Conservation (phyloP, 352 stramenopile species). For the Globisporangium cederbergense region DNA sequence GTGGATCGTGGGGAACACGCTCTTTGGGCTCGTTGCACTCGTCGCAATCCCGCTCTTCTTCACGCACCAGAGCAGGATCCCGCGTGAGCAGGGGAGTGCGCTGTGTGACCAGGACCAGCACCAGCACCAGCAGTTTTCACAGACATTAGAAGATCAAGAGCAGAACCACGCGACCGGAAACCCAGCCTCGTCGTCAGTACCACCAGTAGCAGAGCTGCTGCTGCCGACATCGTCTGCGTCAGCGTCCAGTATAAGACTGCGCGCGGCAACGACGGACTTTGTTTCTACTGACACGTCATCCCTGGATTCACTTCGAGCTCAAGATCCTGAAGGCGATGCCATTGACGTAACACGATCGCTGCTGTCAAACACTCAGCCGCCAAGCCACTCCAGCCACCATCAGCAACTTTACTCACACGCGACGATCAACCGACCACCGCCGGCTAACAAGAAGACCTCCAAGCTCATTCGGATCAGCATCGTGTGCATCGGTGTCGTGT, state of each 20-base stretch:
- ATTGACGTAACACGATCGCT: neutral
- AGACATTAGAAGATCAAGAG: neutral
- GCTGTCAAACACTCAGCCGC: neutral
- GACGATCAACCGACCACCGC: conserved; percentile 13
- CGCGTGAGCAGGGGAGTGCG: conserved; percentile 48
- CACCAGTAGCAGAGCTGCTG: neutral
- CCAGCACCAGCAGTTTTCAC: neutral
- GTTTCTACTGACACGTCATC: neutral
- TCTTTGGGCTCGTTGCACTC: conserved; percentile 70
- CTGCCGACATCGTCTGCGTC: neutral
- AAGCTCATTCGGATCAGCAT: conserved; percentile 45
- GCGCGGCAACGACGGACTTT: conserved; percentile 11
- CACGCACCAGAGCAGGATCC: conserved; percentile 46
- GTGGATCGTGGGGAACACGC: conserved; percentile 78
- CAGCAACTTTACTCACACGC: conserved; percentile 9
- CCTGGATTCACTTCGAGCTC: neutral
- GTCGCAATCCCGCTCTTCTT: conserved; percentile 72
- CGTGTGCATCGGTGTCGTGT: conserved; percentile 37
- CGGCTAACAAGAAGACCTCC: conserved; percentile 15
- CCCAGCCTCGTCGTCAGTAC: neutral
- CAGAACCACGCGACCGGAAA: neutral
- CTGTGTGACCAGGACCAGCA: conserved; percentile 19
- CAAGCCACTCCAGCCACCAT: neutral
- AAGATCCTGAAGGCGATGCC: neutral
- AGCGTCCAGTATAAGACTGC: neutral